These are phyloP conservation scores for Trichophyton equinum DNA, from an alignment of 2,329 filamentous ascomycete species.

Conservation along the genomic window DNA sequence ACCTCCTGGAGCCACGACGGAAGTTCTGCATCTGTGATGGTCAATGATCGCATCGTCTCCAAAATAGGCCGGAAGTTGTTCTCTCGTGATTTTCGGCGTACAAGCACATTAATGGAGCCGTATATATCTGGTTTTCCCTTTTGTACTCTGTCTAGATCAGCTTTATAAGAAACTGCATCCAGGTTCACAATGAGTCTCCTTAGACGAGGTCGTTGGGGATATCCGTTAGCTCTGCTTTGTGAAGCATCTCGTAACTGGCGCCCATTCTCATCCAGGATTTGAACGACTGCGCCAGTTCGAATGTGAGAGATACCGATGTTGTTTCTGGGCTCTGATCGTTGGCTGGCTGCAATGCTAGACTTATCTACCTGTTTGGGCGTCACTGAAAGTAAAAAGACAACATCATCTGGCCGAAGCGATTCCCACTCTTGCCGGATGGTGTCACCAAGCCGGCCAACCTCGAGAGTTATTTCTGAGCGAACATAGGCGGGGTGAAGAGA, in stretches of 20 bases:
- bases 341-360: conserved; percentile 11
- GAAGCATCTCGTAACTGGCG: conserved; percentile 51
- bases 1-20: conserved; percentile 92
- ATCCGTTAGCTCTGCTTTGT: conserved; percentile 48
- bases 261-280: conserved; percentile 76
- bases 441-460: conserved; percentile 66
- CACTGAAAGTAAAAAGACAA: conserved; percentile 74
- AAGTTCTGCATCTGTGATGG: conserved; percentile 71
- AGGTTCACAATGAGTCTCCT: conserved; percentile 68
- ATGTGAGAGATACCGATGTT: conserved; percentile 51
- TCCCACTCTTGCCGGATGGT: conserved; percentile 81
- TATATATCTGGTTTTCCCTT: conserved; percentile 68
- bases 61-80: conserved; percentile 96
- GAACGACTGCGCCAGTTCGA: conserved; percentile 72
- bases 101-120: conserved; percentile 69
- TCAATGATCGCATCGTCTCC: conserved; percentile 77
- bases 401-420: conserved; percentile 69
- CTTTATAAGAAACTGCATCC: conserved; percentile 64
- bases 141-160: conserved; percentile 55
- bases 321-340: conserved; percentile 30
- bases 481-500: conserved; percentile 72
- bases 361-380: conserved; percentile 40
- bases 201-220: conserved; percentile 44
- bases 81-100: conserved; percentile 72
- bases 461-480: conserved; percentile 71